A percentile compares a stretch with the other conserved stretches of the same genome.
Conservation (phyloP, 257 asterid genomes). For the Scutellaria minor region DNA sequence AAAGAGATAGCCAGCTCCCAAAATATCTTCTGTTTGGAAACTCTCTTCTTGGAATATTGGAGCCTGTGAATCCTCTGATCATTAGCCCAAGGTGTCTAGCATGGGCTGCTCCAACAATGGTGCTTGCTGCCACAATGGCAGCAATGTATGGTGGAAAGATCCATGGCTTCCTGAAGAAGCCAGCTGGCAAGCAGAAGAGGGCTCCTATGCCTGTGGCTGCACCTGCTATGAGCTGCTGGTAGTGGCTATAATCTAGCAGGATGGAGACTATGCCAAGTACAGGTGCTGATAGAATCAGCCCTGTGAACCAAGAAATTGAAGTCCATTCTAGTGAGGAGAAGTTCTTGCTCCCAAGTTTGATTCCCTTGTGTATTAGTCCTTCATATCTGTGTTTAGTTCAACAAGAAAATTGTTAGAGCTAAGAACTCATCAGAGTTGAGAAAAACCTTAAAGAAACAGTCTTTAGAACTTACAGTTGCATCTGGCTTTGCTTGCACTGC, state of each 20-base stretch:
- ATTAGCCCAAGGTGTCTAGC: constrained; percentile 79
- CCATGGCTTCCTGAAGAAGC: constrained; percentile 75
- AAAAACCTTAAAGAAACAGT: not conserved
- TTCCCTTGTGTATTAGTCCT: constrained; percentile 54
- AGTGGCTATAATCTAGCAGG: constrained; percentile 68
- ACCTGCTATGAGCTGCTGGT: constrained; percentile 72
- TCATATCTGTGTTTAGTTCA: constrained; percentile 53
- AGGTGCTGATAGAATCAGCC: constrained; percentile 76
- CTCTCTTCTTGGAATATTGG: constrained; percentile 45
- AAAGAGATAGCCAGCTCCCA: constrained; percentile 71
- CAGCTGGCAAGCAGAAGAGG: constrained; percentile 88
- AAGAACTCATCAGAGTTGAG: not conserved
- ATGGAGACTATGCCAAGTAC: constrained; percentile 58
- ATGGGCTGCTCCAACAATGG: constrained; percentile 67
- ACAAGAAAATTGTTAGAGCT: constrained; percentile 7
- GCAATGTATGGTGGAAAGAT: constrained; percentile 82
- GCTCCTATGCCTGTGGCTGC: constrained; percentile 80
- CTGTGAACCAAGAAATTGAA: constrained; percentile 76
- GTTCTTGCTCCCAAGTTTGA: constrained; percentile 48
- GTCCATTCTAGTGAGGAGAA: constrained; percentile 82
- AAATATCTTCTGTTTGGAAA: constrained; percentile 59
- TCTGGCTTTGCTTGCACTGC: constrained; percentile 57
- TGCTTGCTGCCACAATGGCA: constrained; percentile 67
- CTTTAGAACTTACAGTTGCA: constrained; percentile 60
- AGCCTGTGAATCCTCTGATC: constrained; percentile 74